These are phyloP conservation scores for Colletotrichum truncatum DNA, from an alignment of 2,329 filamentous ascomycete genomes.

Conservation along the genomic window DNA sequence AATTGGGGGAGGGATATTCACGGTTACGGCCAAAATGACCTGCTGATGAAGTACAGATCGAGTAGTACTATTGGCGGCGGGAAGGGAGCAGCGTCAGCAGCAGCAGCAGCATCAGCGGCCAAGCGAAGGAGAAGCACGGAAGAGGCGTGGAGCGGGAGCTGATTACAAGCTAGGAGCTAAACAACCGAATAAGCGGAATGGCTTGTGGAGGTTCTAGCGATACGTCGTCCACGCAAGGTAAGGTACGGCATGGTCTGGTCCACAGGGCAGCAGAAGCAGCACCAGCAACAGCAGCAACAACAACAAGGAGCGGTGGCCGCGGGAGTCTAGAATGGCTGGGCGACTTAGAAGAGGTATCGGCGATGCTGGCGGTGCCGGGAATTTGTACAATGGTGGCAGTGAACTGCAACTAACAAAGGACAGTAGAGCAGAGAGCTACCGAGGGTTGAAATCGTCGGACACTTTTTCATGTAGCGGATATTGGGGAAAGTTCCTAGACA, in stretches of 20 bases:
- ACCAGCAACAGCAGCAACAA: too few species aligned
- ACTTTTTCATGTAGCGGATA: not conserved
- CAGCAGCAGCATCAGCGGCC: too few species aligned
- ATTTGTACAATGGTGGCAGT: not conserved
- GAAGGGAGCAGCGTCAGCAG: not conserved
- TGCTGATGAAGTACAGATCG: not conserved
- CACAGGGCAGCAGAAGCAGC: too few species aligned
- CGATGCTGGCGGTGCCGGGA: not conserved
- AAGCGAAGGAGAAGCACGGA: not conserved
- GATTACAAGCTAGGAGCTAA: not conserved
- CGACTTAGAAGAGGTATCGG: not conserved
- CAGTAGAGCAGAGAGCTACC: not conserved
- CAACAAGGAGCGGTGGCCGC: constrained; percentile 1
- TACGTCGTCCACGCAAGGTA: too few species aligned
- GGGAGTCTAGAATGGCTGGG: not conserved
- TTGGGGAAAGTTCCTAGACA: not conserved
- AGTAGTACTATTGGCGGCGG: not conserved
- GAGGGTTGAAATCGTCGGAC: not conserved
- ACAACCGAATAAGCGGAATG: constrained; percentile 12
- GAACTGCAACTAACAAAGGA: constrained; percentile 1
- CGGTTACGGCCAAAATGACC: not conserved
- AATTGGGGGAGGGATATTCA: not conserved
- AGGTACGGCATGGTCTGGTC: too few species aligned
- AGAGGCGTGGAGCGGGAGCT: constrained; percentile 6
- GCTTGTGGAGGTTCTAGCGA: not conserved